A percentile compares a stretch with the other conserved stretches of the same genome.
These are phyloP conservation scores for Heracleum sosnowskyi DNA, from an alignment of 129 eudicot species.

Conservation along the genomic window DNA sequence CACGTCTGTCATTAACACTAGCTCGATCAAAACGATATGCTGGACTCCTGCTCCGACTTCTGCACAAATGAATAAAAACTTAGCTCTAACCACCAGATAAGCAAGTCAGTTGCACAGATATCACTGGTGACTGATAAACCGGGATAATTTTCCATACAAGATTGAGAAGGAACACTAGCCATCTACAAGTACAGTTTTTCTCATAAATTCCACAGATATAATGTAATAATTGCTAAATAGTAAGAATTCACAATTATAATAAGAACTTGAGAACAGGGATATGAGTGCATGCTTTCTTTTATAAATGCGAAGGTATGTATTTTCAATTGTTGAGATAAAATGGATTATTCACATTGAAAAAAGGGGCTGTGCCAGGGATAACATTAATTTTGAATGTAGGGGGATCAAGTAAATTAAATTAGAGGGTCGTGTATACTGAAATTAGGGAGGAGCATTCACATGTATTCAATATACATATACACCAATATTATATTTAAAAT, in stretches of 20 bases:
- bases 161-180: not conserved
- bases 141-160: not conserved
- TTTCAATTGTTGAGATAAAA: not conserved
- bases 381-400: not conserved
- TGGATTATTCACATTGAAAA: not conserved
- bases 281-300: too few relatives aligned
- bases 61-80: not conserved
- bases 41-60: constrained; percentile 14
- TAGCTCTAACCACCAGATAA: not conserved
- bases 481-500: too few relatives aligned
- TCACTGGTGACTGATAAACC: not conserved
- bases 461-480: not conserved
- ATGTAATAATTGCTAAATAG: not conserved
- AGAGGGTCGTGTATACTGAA: not conserved
- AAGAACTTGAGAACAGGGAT: not conserved
- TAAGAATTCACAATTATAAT: not conserved
- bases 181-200: not conserved
- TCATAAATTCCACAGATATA: too few relatives aligned
- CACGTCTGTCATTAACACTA: not conserved
- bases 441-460: not conserved
- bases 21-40: not conserved
- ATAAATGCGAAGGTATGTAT: not conserved
- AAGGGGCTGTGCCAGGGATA: not conserved
- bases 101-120: not conserved
- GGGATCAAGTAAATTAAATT: not conserved